These are phyloP conservation scores for Nicotiana sylvestris DNA, from an alignment of 257 asterid genomes.

Conservation along the genomic window DNA sequence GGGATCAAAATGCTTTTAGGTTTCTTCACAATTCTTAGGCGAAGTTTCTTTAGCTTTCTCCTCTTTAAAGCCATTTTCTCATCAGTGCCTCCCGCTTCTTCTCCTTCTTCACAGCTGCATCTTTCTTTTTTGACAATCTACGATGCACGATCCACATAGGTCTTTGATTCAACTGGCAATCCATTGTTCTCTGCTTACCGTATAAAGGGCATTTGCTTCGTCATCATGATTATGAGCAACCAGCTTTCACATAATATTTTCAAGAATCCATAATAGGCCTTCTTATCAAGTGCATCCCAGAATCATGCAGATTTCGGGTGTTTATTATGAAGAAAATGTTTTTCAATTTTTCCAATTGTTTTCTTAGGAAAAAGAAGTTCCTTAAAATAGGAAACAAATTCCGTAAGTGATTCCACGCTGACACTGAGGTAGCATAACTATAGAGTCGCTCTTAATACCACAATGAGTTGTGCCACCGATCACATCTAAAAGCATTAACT, in stretches of 20 bases:
- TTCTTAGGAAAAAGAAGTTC: too few species aligned
- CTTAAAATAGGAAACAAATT: too few species aligned
- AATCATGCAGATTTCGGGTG: constrained; percentile 68
- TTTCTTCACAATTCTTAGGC: constrained; percentile 83
- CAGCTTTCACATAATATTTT: constrained; percentile 66
- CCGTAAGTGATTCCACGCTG: too few species aligned
- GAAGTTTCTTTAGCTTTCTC: constrained; percentile 57
- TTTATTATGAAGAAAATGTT: too few species aligned
- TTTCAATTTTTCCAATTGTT: too few species aligned
- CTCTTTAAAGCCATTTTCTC: constrained; percentile 98
- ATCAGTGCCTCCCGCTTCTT: constrained; percentile 75
- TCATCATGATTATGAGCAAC: constrained; percentile 67
- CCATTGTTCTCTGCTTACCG: constrained; percentile 73
- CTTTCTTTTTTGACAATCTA: constrained; percentile 60
- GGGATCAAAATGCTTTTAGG: constrained; percentile 58
- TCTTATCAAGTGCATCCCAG: constrained; percentile 56
- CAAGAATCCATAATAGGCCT: constrained; percentile 70
- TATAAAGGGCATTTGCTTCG: constrained; percentile 69
- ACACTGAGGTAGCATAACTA: too few species aligned
- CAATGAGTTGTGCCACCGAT: too few species aligned
- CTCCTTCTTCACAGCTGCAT: constrained; percentile 57
- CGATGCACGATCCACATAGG: constrained; percentile 58
- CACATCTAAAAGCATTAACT: too few species aligned
- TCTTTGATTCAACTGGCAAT: constrained; percentile 53
- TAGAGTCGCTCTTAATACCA: too few species aligned